Evolutionary conservation across 352 stramenopile species (phyloP), one percentile per base, ranked within the genome.

Genomic region (Globisporangium iwayamae): DNA sequence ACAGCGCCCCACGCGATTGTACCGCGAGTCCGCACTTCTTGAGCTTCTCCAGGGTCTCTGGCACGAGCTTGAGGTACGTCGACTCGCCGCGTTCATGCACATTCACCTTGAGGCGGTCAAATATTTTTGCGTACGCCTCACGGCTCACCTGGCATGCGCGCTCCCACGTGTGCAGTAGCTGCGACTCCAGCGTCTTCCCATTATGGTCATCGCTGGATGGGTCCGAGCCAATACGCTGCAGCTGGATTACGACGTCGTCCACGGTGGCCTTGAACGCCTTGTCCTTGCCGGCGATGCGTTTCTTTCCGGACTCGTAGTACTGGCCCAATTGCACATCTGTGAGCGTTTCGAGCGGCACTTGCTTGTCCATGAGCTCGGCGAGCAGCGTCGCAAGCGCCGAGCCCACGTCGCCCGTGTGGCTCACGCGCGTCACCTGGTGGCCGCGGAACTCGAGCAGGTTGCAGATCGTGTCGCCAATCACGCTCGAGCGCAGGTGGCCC

Each of bases 401-500:
- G 25, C 87, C 87, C 9, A 93, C 73, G 66, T 93, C 87, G 38
- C 84, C 84, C 43, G 83, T 91, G 66, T 93, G 86, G 67, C 83
- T 93, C 32, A 93, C 73, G 16, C 85, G 79, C 1, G 83, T 62
- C 32, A 93, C 86, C 20, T 68, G 61, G 57, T 93, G 84, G 55
- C 86, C 86, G 32, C 79, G 79, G 67, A 91, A 93, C 74, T 93
- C 86, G 36, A 95, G 68, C 54, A 93, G 48, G 41, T 93, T 95
- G 63, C 79, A 83, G 61, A 95, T 72, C 38, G 81, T 91, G 64
- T 95, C 86, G 43, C 86, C 84, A 18, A 95, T 74, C 14, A 91
- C 86, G 41, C 81, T 91, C 18, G 86, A 93, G 5, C 86, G 79
- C 63, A 95, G 68, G 54, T 95, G 86, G 10, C 84, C 86, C 16